phyloP scores from a whole-genome alignment of 2,329 filamentous ascomycete species.

The Clarireedia sp. region DNA sequence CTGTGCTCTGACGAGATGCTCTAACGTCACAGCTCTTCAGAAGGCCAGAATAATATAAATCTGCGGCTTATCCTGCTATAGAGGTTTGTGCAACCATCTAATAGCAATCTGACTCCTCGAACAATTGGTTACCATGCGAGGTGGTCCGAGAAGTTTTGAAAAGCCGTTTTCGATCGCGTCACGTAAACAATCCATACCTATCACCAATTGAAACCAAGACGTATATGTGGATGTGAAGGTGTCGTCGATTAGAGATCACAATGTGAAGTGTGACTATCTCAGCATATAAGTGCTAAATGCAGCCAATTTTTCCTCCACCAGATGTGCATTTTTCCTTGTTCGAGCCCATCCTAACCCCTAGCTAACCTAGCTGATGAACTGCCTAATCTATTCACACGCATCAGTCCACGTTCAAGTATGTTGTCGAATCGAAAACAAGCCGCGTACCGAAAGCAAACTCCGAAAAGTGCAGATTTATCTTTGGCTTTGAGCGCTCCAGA shows the following conservation, averaged over 20 bases:
- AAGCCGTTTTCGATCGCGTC: conserved; percentile 19
- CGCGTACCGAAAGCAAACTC: conserved; percentile 26
- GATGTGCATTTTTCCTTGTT: conserved; percentile 7
- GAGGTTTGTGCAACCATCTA: conserved; percentile 20
- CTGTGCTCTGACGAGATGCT: conserved; percentile 56
- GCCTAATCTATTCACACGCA: conserved; percentile 9
- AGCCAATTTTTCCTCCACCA: conserved; percentile 19
- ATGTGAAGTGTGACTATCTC: conserved; percentile 27
- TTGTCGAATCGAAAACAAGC: neutral
- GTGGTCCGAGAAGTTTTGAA: conserved; percentile 30
- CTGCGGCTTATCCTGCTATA: conserved; percentile 27
- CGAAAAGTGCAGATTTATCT: conserved; percentile 27
- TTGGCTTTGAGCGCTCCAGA: conserved; percentile 63
- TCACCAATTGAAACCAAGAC: conserved; percentile 4
- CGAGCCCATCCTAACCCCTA: neutral
- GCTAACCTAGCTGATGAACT: conserved; percentile 7
- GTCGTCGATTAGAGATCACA: conserved; percentile 27
- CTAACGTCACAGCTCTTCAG: conserved; percentile 57
- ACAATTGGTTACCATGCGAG: conserved; percentile 25
- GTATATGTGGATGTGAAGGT: conserved; percentile 24
- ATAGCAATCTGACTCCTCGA: conserved; percentile 30
- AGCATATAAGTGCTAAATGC: conserved; percentile 23
- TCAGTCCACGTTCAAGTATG: neutral
- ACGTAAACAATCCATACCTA: conserved; percentile 10
- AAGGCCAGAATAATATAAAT: conserved; percentile 36